These are phyloP conservation scores for Brassica nigra DNA, from an alignment of 345 rosid species.

Conservation along the genomic window DNA sequence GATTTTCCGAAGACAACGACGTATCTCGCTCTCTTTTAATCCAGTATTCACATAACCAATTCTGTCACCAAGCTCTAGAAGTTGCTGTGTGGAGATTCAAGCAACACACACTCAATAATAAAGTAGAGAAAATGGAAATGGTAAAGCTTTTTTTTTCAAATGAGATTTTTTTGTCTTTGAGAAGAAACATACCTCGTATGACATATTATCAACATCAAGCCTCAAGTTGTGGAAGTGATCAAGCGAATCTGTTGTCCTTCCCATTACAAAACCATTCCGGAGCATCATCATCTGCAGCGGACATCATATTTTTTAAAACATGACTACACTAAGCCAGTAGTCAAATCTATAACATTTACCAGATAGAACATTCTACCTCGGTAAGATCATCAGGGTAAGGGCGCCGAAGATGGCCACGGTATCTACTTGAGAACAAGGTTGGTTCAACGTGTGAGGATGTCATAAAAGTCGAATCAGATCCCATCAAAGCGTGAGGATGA, in stretches of 20 bases:
- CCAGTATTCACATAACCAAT: slow-evolving; percentile 90
- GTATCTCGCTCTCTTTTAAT: slow-evolving; percentile 77
- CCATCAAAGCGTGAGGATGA: slow-evolving; percentile 44
- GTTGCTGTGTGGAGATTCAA: slow-evolving; percentile 53
- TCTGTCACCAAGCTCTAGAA: slow-evolving; percentile 87
- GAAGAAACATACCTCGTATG: slow-evolving; percentile 46
- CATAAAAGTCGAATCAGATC: slow-evolving; percentile 46
- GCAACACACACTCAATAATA: background rate
- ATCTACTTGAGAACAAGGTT: slow-evolving; percentile 54
- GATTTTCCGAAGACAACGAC: slow-evolving; percentile 60
- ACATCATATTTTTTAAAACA: slow-evolving; percentile 9
- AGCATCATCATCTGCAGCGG: slow-evolving; percentile 45
- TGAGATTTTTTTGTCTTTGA: background rate
- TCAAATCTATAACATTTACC: background rate
- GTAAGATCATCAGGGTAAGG: slow-evolving; percentile 85
- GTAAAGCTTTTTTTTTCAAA: background rate
- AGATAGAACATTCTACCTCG: slow-evolving; percentile 51
- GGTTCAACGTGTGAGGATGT: slow-evolving; percentile 44
- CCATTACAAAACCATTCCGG: slow-evolving; percentile 43
- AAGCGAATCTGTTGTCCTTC: slow-evolving; percentile 32
- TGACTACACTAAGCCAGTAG: background rate
- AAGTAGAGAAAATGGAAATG: slow-evolving; percentile 3
- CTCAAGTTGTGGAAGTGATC: slow-evolving; percentile 46
- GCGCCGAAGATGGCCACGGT: slow-evolving; percentile 58
- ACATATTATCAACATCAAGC: slow-evolving; percentile 50